These are phyloP conservation scores for Ramularia collo-cygni DNA, from an alignment of 2,329 filamentous ascomycete genomes.

Conservation along the genomic window DNA sequence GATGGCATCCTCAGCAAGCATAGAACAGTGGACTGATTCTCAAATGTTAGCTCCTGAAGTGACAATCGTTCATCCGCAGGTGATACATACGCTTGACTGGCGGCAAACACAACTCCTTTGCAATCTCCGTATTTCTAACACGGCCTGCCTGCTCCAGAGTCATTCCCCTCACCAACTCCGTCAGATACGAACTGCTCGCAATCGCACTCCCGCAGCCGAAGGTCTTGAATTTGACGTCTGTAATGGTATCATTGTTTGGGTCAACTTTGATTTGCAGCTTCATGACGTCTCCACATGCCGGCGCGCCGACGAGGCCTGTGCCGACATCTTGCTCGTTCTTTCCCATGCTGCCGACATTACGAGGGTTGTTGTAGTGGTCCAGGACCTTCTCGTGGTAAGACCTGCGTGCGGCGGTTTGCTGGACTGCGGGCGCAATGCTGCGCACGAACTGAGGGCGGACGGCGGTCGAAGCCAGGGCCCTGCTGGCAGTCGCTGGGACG, in stretches of 20 bases:
- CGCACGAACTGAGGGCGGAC: slow-evolving; percentile 36
- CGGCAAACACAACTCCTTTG: slow-evolving; percentile 85
- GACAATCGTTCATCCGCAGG: neutral
- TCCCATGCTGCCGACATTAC: slow-evolving; percentile 71
- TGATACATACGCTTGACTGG: slow-evolving; percentile 70
- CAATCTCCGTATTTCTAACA: slow-evolving; percentile 96
- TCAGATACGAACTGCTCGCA: slow-evolving; percentile 88
- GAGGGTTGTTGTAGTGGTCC: slow-evolving; percentile 74
- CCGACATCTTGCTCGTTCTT: slow-evolving; percentile 79
- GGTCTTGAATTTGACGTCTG: slow-evolving; percentile 96
- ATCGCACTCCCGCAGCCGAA: slow-evolving; percentile 94
- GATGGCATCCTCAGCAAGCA: slow-evolving; percentile 89
- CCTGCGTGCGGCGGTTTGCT: slow-evolving; percentile 35
- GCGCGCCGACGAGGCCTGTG: slow-evolving; percentile 85
- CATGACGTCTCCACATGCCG: slow-evolving; percentile 88
- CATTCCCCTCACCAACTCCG: slow-evolving; percentile 92
- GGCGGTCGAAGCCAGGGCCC: slow-evolving; percentile 44
- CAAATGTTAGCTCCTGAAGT: slow-evolving; percentile 4
- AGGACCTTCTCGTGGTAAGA: slow-evolving; percentile 64
- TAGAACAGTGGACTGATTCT: slow-evolving; percentile 71
- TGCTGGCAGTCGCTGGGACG: slow-evolving; percentile 47
- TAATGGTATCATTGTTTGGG: slow-evolving; percentile 77
- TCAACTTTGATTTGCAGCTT: slow-evolving; percentile 91
- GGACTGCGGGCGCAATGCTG: slow-evolving; percentile 36
- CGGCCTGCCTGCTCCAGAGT: slow-evolving; percentile 86